phyloP scores from a whole-genome alignment of 2,329 filamentous ascomycete genomes.

The Trichophyton equinum region DNA sequence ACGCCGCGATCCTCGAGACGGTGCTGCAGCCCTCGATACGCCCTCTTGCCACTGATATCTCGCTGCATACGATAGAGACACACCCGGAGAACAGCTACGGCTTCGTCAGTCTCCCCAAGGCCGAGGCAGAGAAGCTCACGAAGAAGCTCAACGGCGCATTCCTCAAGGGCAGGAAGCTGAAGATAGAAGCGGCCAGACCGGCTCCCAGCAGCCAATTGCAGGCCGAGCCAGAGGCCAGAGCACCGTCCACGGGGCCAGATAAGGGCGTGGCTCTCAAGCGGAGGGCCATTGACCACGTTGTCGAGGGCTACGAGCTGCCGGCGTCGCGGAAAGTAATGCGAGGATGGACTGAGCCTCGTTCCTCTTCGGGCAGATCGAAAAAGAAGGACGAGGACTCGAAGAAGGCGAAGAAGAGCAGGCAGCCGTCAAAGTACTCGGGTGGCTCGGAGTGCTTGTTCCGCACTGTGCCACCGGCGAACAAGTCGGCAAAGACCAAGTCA shows the following conservation, averaged over 20 bases:
- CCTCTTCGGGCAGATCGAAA: constrained; percentile 36
- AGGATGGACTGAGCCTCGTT: constrained; percentile 61
- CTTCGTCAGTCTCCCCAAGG: constrained; percentile 67
- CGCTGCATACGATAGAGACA: constrained; percentile 74
- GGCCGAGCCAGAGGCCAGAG: constrained; percentile 19
- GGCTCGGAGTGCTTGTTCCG: constrained; percentile 75
- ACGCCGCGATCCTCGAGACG: constrained; percentile 56
- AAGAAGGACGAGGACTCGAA: constrained; percentile 45
- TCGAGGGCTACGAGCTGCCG: constrained; percentile 60
- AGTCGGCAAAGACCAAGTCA: constrained; percentile 15
- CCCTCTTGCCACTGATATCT: constrained; percentile 60
- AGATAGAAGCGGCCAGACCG: constrained; percentile 61
- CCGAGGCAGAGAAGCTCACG: constrained; percentile 79
- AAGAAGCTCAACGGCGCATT: constrained; percentile 82
- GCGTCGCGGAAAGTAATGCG: constrained; percentile 69
- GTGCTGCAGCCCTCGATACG: constrained; percentile 58
- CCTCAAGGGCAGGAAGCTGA: constrained; percentile 72
- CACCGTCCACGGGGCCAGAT: constrained; percentile 32
- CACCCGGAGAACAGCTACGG: constrained; percentile 88
- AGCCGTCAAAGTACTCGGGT: constrained; percentile 66
- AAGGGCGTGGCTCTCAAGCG: constrained; percentile 34
- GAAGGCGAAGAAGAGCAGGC: constrained; percentile 44
- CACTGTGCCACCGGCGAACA: constrained; percentile 56
- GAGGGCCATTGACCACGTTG: constrained; percentile 39
- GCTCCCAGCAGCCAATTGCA: no score